Base-by-base conservation (phyloP, 768 basidiomycete genomes). In the Tulasnella sp. region DNA sequence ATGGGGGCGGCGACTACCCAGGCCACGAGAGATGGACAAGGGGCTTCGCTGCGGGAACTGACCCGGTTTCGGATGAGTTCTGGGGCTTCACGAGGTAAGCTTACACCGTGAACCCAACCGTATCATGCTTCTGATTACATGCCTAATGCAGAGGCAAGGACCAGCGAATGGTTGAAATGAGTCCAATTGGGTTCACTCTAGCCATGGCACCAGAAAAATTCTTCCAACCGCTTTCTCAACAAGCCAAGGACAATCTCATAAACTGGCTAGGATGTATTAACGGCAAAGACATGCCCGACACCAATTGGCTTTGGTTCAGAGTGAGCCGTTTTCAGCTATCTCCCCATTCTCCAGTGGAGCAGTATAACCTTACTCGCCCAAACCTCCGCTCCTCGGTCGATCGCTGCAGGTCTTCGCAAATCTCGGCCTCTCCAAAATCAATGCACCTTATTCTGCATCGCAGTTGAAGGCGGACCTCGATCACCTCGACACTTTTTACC, bases 231-330 rank as follows among this genome's bases (percentile, higher is more conserved):
- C 84, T 92, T n/a, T 86, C 85, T 75, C 85, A 87, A 3, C 85
- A 87, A 79, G 89, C 87, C 16, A 91, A 91, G 85, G 84, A 84
- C 80, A 88, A 90, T 80, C 87, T 93, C 52, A 92, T 90, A 81
- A 85, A 85, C 16, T 94, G 93, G 91, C 86, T 94, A 3, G 89
- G 91, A 10, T 89, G 91, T 0, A 93, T 94, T 89, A 94, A 93
- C 83, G 91, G 92, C 84, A 93, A 93, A 86, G 89, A 91, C 81
- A 93, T 94, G 92, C 92, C 92, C 36, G 92, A 93, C 83, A 93
- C 92, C 9, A 94, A 94, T 82, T 93, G 93, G 92, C 87, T 94
- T 8, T 94, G 93, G 93, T 94, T 94, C 85, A 88, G 92, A 79
- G 92, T 91, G 79, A 68, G 89, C 85, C 21, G 44, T 44, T 44